Percentiles rank a stretch among this genome's conserved stretches.
Conservation (phyloP, 495 filamentous ascomycete genomes). For the Penicillium cosmopolitanum region DNA sequence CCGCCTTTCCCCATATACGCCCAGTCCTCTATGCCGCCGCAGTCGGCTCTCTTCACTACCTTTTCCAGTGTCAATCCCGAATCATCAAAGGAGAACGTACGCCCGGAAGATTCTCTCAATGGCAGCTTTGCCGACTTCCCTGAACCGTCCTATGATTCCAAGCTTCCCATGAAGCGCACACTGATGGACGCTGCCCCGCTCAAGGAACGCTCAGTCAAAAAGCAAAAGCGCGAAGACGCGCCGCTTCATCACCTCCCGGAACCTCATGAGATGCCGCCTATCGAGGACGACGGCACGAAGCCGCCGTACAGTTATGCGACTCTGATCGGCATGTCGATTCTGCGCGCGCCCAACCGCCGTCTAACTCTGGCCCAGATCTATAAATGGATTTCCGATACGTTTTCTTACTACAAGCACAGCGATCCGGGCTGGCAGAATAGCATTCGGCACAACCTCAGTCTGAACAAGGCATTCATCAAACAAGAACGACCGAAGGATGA, state of each 20-base stretch:
- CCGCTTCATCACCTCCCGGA: slow-evolving; percentile 60
- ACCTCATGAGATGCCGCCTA: slow-evolving; percentile 73
- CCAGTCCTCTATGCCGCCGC: slow-evolving; percentile 57
- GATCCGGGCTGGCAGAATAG: slow-evolving; percentile 98
- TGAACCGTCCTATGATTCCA: slow-evolving; percentile 60
- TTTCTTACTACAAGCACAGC: slow-evolving; percentile 78
- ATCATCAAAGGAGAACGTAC: slow-evolving; percentile 72
- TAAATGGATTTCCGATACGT: slow-evolving; percentile 97
- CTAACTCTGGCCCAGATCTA: slow-evolving; percentile 97
- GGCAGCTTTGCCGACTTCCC: slow-evolving; percentile 57
- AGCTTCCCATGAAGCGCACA: slow-evolving; percentile 64
- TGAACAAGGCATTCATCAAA: slow-evolving; percentile 97
- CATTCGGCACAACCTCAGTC: slow-evolving; percentile 96
- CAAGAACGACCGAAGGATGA: slow-evolving; percentile 96
- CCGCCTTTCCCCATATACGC: slow-evolving; percentile 52
- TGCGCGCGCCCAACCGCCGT: slow-evolving; percentile 80
- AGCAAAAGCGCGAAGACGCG: slow-evolving; percentile 54
- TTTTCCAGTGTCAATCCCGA: slow-evolving; percentile 53
- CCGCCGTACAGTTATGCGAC: slow-evolving; percentile 90
- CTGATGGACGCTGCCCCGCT: slow-evolving; percentile 76
- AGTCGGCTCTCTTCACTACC: slow-evolving; percentile 68
- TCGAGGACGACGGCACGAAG: slow-evolving; percentile 87
- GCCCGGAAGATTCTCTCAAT: slow-evolving; percentile 48
- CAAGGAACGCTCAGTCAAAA: slow-evolving; percentile 72
- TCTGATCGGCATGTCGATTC: slow-evolving; percentile 96